Evolutionary conservation across 163 green algal genomes (phyloP).

Genomic region (Scenedesmus sp.): DNA sequence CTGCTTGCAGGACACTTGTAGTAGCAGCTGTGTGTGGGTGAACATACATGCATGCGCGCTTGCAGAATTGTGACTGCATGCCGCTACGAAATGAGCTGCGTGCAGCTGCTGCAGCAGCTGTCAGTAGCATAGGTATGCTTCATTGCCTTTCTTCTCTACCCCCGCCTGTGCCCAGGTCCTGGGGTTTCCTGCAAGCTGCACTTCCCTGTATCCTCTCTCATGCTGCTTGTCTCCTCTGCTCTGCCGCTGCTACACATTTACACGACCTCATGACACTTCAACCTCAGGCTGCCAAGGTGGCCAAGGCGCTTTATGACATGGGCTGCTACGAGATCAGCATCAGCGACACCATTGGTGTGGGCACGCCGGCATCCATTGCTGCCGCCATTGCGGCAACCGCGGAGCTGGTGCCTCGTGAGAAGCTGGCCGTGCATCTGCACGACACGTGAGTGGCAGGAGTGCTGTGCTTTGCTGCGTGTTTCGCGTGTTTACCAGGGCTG

Average conservation of each 20-base stretch:
- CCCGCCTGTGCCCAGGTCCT: not conserved
- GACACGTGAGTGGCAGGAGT: slow-evolving; percentile 12
- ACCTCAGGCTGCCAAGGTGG: slow-evolving; percentile 73
- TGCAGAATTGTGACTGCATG: too few relatives aligned
- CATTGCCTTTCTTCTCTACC: not conserved
- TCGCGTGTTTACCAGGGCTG: not conserved
- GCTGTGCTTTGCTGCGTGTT: too few relatives aligned
- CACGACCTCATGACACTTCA: too few relatives aligned
- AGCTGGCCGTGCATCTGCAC: slow-evolving; percentile 76
- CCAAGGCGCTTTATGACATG: slow-evolving; percentile 77
- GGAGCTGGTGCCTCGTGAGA: slow-evolving; percentile 62
- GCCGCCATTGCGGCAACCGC: slow-evolving; percentile 74
- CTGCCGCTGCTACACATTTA: too few relatives aligned
- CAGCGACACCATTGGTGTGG: slow-evolving; percentile 89
- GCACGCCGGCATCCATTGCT: slow-evolving; percentile 74
- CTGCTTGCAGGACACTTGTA: not conserved
- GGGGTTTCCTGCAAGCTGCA: not conserved
- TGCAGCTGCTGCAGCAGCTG: not conserved
- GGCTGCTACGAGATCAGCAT: slow-evolving; percentile 93
- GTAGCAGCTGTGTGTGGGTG: too few relatives aligned
- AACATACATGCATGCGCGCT: too few relatives aligned
- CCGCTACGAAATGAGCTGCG: not conserved
- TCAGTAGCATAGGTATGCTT: too few relatives aligned
- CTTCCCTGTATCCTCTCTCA: not conserved
- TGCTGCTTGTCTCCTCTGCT: not conserved